Base-by-base conservation (phyloP, 805 yeast genomes). In the Myxozyma kluyveri region DNA sequence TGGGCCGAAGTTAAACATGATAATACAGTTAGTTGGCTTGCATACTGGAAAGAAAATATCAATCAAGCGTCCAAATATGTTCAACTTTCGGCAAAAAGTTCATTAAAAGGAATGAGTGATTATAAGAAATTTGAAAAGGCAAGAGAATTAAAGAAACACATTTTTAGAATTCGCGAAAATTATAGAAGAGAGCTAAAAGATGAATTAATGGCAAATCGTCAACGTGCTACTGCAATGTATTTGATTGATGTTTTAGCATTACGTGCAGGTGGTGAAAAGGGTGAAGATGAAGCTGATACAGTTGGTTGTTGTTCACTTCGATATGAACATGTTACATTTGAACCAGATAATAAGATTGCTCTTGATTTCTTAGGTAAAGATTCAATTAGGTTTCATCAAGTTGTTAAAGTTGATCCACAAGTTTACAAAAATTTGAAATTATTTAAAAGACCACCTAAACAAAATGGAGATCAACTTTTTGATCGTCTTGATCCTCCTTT, bases 211-310 rank as follows among this genome's bases (percentile, higher is more conserved):
- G 77, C 81, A 46, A 88, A 86, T 49, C 78, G 98, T 57, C 98
- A 91, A 71, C 79, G 89, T 63, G 97, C 97, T 4, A 88, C 93
- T 1, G 96, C 96, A 2, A 88, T 91, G 43, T 91, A 91, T 69
- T 76, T 91, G 43, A 90, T 91, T 65, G 98, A 91, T 72, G 82
- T 84, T 2, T 83, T 91, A 64, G 98, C 98, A 0, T 76, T 91
- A 59, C 86, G 98, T 84, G 97, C 97, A 1, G 97, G 97, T 67
- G 96, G 97, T 63, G 97, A 91, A 69, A 91, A 91, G 68, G 85
- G 91, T 9, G 98, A 91, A 2, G 98, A 91, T 61, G 97, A 90
- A 67, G 98, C 98, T 2, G 98, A 91, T 67, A 91, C 98, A 1
- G 98, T 91, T 41, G 98, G 98, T 41, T 91, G 98, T 70, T 91